A percentile compares a stretch with the other conserved stretches of the same genome.
phyloP scores from a whole-genome alignment of 2,329 filamentous ascomycete genomes.

The Fusarium bulbicola region DNA sequence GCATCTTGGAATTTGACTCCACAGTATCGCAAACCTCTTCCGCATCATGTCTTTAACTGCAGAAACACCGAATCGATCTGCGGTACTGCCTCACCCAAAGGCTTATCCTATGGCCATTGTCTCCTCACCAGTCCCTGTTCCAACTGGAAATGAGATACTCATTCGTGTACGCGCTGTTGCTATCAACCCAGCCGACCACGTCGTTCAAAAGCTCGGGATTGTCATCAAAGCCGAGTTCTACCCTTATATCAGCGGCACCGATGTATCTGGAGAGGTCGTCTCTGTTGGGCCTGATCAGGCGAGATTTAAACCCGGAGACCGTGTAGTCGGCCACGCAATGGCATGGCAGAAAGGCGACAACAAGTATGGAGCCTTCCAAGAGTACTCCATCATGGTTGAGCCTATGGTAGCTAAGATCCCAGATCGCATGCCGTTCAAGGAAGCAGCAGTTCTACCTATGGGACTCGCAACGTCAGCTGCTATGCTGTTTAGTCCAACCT shows the following conservation, averaged over 20 bases:
- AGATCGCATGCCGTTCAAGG: not conserved
- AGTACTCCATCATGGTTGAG: not conserved
- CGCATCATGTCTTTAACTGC: not conserved
- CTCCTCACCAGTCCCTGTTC: rapidly evolving
- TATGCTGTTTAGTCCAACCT: not conserved
- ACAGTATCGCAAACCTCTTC: rapidly evolving
- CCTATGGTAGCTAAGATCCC: not conserved
- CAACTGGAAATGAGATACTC: not conserved
- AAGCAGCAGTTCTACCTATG: not conserved
- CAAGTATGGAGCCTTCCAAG: not conserved
- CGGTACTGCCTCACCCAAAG: not conserved
- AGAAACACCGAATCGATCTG: not conserved
- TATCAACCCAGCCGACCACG: not conserved
- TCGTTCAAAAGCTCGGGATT: not conserved
- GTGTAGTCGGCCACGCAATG: not conserved
- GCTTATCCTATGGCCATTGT: not conserved
- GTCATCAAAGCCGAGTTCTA: not conserved
- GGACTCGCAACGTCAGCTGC: not conserved
- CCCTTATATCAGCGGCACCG: not conserved
- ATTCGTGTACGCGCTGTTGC: not conserved
- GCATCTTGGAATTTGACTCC: rapidly evolving
- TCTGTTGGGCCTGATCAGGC: not conserved
- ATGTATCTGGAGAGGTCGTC: not conserved
- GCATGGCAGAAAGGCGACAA: not conserved
- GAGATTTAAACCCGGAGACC: not conserved